These are phyloP conservation scores for Amanita polypyramis DNA, from an alignment of 768 basidiomycete genomes.

Conservation along the genomic window DNA sequence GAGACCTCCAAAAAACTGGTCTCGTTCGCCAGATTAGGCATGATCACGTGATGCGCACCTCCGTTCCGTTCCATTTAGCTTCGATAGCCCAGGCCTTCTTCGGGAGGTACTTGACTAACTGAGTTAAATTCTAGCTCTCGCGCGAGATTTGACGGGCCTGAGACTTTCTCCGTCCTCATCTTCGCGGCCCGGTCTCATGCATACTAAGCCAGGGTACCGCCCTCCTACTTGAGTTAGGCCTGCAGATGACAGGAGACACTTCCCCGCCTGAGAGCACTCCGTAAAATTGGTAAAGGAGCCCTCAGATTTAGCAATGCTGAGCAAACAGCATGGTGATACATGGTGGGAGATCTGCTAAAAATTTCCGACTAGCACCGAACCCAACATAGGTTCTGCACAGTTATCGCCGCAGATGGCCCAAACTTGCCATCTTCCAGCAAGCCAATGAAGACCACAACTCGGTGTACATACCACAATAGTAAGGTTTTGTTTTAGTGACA, in stretches of 20 bases:
- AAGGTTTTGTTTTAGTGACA: not conserved
- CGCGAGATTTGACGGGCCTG: slow-evolving; percentile 3
- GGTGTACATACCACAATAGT: not conserved
- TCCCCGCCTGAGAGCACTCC: too few species aligned
- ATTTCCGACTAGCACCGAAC: not conserved
- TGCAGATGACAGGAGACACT: not conserved
- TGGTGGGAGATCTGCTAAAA: not conserved
- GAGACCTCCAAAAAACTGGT: slow-evolving; percentile 18
- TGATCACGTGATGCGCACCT: slow-evolving; percentile 10
- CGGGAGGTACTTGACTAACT: not conserved
- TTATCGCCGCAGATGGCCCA: not conserved
- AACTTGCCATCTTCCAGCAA: not conserved
- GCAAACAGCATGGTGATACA: too few species aligned
- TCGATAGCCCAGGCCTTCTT: too few species aligned
- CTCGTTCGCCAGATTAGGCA: slow-evolving; percentile 22
- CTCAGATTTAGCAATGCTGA: too few species aligned
- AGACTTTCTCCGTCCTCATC: not conserved
- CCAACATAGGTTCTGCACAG: not conserved
- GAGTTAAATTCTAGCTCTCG: not conserved
- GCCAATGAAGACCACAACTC: not conserved
- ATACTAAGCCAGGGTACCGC: not conserved
- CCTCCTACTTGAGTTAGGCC: not conserved
- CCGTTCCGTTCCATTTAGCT: not conserved
- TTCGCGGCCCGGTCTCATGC: not conserved
- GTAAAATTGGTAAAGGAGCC: not conserved